A percentile compares a stretch with the other conserved stretches of the same genome.
Evolutionary conservation across 768 basidiomycete genomes (phyloP).

Genomic region (Leccinum variicolor): DNA sequence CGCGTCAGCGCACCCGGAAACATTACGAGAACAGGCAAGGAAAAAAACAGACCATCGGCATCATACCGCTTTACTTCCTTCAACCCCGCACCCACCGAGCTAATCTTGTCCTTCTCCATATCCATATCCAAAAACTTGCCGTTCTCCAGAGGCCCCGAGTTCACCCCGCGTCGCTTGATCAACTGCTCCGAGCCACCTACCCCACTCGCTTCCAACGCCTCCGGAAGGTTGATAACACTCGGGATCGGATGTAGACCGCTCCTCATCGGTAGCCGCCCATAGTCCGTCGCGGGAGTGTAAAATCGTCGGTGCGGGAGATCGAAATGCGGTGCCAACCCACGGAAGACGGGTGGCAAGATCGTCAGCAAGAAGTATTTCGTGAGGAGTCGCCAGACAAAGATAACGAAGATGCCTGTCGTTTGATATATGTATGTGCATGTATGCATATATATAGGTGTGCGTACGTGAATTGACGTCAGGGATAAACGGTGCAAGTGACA

Average conservation of each 20-base stretch:
- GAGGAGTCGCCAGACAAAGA: conserved; percentile 85
- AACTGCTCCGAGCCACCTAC: conserved; percentile 36
- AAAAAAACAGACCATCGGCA: conserved; percentile 68
- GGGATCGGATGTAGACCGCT: conserved; percentile 69
- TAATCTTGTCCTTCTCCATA: conserved; percentile 33
- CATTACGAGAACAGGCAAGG: background rate
- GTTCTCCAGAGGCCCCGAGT: conserved; percentile 14
- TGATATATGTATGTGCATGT: background rate
- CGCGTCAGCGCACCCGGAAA: conserved; percentile 1
- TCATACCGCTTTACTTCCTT: conserved; percentile 68
- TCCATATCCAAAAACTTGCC: conserved; percentile 27
- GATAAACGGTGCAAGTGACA: background rate
- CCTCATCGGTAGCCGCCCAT: conserved; percentile 63
- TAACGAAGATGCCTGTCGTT: conserved; percentile 60
- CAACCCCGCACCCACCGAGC: background rate
- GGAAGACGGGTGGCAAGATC: conserved; percentile 81
- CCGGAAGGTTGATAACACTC: conserved; percentile 77
- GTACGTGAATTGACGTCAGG: background rate
- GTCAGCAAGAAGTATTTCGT: conserved; percentile 76
- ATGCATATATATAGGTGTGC: background rate
- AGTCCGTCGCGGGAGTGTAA: conserved; percentile 91
- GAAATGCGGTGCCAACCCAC: conserved; percentile 63
- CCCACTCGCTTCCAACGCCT: conserved; percentile 37
- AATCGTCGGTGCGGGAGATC: conserved; percentile 80
- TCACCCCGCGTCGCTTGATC: conserved; percentile 27